Conservation (phyloP, 2,329 filamentous ascomycete genomes). For the Nectriaceae sp. region DNA sequence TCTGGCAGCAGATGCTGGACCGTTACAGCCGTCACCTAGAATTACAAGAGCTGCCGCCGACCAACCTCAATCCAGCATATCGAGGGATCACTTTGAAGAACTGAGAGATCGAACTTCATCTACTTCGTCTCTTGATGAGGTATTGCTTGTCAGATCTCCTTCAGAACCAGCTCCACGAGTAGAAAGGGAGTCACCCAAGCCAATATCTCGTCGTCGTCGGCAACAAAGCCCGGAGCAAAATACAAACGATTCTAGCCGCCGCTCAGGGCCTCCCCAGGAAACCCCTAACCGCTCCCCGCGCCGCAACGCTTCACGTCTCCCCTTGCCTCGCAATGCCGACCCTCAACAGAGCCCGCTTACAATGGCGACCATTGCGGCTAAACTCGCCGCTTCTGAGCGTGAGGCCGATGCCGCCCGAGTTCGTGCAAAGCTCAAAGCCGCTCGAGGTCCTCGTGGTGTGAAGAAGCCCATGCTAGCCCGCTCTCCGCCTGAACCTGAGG, state of each 20-base stretch:
- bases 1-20: constrained; percentile 31
- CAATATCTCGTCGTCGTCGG: constrained; percentile 16
- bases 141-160: constrained; percentile 29
- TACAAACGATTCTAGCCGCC: constrained; percentile 10
- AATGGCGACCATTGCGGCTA: constrained; percentile 63
- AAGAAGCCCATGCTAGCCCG: constrained; percentile 31
- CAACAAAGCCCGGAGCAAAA: constrained; percentile 17
- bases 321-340: constrained; percentile 36
- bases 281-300: constrained; percentile 22
- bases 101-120: constrained; percentile 29
- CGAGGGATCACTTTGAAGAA: background rate
- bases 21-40: constrained; percentile 34
- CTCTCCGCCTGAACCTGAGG: constrained; percentile 20
- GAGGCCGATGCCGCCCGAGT: constrained; percentile 66
- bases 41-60: constrained; percentile 1
- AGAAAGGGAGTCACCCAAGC: constrained; percentile 8
- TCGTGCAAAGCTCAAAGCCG: constrained; percentile 62
- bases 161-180: constrained; percentile 14
- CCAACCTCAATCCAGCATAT: background rate
- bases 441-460: constrained; percentile 39
- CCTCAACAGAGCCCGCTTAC: constrained; percentile 59
- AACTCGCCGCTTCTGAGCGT: constrained; percentile 63
- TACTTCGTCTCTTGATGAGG: constrained; percentile 36
- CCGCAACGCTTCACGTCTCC: constrained; percentile 22
- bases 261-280: constrained; percentile 12